A percentile compares a stretch with the other conserved stretches of the same genome.
phyloP scores from a whole-genome alignment of 2,329 filamentous ascomycete genomes.

The Paecilomyces sp. region DNA sequence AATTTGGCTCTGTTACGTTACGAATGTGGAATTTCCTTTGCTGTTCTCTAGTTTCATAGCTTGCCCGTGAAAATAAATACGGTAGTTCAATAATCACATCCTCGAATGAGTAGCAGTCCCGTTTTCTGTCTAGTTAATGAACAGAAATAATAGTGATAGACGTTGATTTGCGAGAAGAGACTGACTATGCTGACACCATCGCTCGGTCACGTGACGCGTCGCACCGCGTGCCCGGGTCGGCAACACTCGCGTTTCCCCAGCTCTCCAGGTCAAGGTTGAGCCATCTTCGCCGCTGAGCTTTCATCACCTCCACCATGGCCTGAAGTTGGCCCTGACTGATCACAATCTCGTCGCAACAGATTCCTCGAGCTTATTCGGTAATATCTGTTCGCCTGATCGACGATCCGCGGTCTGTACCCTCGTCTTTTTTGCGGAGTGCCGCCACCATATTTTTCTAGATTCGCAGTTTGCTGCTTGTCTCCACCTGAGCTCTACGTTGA shows the following conservation, averaged over 20 bases:
- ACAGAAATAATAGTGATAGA: no score
- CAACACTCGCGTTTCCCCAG: conserved; percentile 15
- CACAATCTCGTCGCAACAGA: not conserved
- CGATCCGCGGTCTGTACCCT: not conserved
- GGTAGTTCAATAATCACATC: conserved; percentile 11
- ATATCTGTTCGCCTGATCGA: not conserved
- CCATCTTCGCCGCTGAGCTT: conserved; percentile 8
- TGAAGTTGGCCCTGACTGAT: not conserved
- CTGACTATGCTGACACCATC: not conserved
- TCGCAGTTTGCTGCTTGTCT: not conserved
- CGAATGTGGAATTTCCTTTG: conserved; percentile 14
- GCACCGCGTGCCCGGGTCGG: conserved; percentile 6
- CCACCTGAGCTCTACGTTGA: not conserved
- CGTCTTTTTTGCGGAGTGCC: not conserved
- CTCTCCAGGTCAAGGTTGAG: not conserved
- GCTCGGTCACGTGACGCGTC: conserved; percentile 8
- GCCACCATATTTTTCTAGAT: not conserved
- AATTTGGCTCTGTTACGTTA: conserved; percentile 19
- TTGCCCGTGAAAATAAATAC: conserved; percentile 26
- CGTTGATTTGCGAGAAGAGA: no score
- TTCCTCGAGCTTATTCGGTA: not conserved
- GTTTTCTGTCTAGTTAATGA: no score
- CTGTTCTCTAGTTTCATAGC: conserved; percentile 17
- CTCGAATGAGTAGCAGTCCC: not conserved
- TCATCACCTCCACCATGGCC: conserved; percentile 1